Evolutionary conservation across 805 yeast genomes (phyloP), one percentile per base, ranked within the genome.

Genomic region (Jamesozyma gamospora): DNA sequence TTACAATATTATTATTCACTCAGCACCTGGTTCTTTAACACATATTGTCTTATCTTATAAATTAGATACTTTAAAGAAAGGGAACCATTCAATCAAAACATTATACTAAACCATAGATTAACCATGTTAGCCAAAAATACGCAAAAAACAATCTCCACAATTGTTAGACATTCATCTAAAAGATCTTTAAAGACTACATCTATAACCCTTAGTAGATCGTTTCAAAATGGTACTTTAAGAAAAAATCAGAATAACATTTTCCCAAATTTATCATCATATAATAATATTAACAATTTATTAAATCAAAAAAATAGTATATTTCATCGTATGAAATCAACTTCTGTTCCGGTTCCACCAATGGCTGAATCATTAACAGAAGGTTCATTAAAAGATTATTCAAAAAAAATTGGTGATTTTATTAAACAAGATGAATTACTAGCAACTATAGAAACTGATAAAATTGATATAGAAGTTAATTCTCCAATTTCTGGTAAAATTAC

Each of bases 311-410:
- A 35, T 19, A 28, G 16, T 11, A 35, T 21, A 19, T 30, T 21
- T 10, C 32, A 36, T 35, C 63, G 69, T 49, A 58, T 47, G 46
- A 60, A 64, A 43, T 62, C 70, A 30, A 69, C 68, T 46, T 63
- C 59, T 36, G 94, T 90, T 39, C 84, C 87, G 64, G 97, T 92
- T 17, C 98, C 98, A 36, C 94, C 85, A 49, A 87, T 92, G 96
- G 97, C 98, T 33, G 98, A 92, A 68, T 88, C 96, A 37, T 81
- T 92, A 58, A 85, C 96, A 32, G 98, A 92, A 65, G 98, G 98
- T 61, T 85, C 97, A 36, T 73, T 92, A 50, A 70, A 84, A 46
- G 74, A 73, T 43, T 80, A 68, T 58, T 67, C 70, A 48, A 81
- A 80, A 60, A 66, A 75, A 45, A 86, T 87, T 45, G 98, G 98